Conservation (phyloP, 805 yeast genomes). For the Yamadazyma nakazawae region DNA sequence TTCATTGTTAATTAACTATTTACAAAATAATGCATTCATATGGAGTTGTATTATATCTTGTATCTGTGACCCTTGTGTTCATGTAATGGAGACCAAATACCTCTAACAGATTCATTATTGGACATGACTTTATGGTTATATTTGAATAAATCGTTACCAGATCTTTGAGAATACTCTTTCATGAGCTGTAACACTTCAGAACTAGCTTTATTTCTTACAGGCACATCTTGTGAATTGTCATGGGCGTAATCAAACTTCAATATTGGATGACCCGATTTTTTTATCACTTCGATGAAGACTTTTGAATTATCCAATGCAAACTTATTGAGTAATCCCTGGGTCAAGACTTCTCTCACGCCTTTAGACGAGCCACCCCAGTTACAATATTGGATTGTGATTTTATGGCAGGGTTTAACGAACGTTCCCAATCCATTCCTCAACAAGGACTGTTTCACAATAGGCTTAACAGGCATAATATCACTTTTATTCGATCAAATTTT, state of each 20-base stretch:
- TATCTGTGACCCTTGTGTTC: conserved; percentile 44
- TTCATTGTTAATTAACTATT: neutral
- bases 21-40: neutral
- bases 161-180: conserved; percentile 58
- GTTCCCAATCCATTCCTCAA: conserved; percentile 79
- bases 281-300: conserved; percentile 67
- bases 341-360: conserved; percentile 73
- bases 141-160: conserved; percentile 65
- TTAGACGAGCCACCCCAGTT: conserved; percentile 94
- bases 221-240: conserved; percentile 44
- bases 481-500: conserved; percentile 1
- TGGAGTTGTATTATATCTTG: conserved; percentile 23
- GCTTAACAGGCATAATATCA: conserved; percentile 51
- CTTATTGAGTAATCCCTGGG: conserved; percentile 45
- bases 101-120: conserved; percentile 81
- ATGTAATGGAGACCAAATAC: conserved; percentile 97
- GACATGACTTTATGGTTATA: conserved; percentile 74
- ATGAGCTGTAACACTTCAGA: conserved; percentile 64
- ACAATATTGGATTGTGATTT: conserved; percentile 75
- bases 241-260: conserved; percentile 36
- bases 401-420: conserved; percentile 69
- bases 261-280: conserved; percentile 83
- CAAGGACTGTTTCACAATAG: conserved; percentile 53
- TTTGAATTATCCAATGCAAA: conserved; percentile 62
- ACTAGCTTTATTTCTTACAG: conserved; percentile 69